phyloP scores from a whole-genome alignment of 352 stramenopile species.

The Plasmopara halstedii region DNA sequence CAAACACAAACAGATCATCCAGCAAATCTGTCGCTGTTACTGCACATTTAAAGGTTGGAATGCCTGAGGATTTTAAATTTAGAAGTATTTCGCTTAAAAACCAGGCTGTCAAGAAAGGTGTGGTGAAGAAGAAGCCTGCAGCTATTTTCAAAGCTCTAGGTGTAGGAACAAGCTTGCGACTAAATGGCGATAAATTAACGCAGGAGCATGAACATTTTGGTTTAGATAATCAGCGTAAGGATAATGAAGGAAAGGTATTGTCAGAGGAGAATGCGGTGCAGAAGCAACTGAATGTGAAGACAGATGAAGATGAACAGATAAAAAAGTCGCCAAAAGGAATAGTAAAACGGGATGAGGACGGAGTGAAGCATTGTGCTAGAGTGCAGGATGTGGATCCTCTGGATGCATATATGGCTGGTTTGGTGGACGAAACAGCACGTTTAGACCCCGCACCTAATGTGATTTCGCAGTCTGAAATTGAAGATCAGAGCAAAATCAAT shows the following conservation, averaged over 20 bases:
- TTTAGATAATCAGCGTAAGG: constrained; percentile 28
- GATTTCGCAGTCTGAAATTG: constrained; percentile 80
- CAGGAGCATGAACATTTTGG: constrained; percentile 37
- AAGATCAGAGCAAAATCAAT: constrained; percentile 67
- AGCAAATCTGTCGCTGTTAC: constrained; percentile 2
- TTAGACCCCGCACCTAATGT: constrained; percentile 66
- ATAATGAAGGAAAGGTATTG: constrained; percentile 56
- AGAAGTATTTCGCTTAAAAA: constrained; percentile 59
- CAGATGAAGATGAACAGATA: constrained; percentile 53
- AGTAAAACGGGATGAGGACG: constrained; percentile 37
- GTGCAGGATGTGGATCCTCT: constrained; percentile 75
- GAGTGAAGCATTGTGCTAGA: constrained; percentile 42
- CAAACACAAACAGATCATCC: constrained; percentile 4
- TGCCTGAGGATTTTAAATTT: constrained; percentile 59
- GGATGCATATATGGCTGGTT: constrained; percentile 81
- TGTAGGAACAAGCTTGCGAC: constrained; percentile 2
- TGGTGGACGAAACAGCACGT: constrained; percentile 67
- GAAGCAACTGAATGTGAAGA: constrained; percentile 51
- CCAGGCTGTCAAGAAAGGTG: constrained; percentile 11
- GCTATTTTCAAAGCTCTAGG: constrained; percentile 18
- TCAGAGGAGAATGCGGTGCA: constrained; percentile 64
- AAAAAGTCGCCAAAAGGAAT: constrained; percentile 54
- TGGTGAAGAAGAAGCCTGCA: constrained; percentile 12
- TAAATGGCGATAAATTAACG: constrained; percentile 21
- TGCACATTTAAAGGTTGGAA: constrained; percentile 6